Evolutionary conservation across 2,329 filamentous ascomycete species (phyloP).

Genomic region (Colletotrichum costaricense): DNA sequence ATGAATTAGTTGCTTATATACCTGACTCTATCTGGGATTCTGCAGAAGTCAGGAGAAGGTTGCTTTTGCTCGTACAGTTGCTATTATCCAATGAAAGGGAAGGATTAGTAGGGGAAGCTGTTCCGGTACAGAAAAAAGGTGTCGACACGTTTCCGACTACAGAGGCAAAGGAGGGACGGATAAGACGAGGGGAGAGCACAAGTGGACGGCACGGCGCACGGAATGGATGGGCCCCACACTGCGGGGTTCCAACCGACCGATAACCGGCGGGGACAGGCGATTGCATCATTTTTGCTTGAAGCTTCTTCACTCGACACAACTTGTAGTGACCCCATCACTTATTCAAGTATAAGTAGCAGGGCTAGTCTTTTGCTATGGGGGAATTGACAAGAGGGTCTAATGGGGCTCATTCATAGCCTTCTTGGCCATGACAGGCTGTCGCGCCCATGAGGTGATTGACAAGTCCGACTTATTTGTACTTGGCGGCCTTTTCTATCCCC

Average conservation of each 20-base stretch:
- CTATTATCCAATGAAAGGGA: background rate
- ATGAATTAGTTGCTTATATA: background rate
- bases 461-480: background rate
- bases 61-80: background rate
- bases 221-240: slow-evolving; percentile 28
- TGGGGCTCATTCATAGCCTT: background rate
- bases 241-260: slow-evolving; percentile 32
- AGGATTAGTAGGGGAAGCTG: background rate
- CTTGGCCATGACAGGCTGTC: background rate
- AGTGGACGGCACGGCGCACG: slow-evolving; percentile 25
- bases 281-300: slow-evolving; percentile 27
- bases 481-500: slow-evolving; percentile 18
- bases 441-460: slow-evolving; percentile 9
- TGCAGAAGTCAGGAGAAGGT: background rate
- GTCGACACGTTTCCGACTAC: slow-evolving; percentile 29
- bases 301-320: background rate
- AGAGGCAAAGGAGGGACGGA: slow-evolving; percentile 14
- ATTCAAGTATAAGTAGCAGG: background rate
- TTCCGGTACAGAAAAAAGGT: slow-evolving; percentile 2
- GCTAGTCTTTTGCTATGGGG: background rate
- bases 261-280: slow-evolving; percentile 27
- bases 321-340: background rate
- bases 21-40: background rate
- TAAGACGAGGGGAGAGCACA: slow-evolving; percentile 26
- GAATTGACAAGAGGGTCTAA: background rate